Percentiles rank a stretch among this genome's conserved stretches.
Conservation (phyloP, 441 rosid species). For the Populus hybrid region DNA sequence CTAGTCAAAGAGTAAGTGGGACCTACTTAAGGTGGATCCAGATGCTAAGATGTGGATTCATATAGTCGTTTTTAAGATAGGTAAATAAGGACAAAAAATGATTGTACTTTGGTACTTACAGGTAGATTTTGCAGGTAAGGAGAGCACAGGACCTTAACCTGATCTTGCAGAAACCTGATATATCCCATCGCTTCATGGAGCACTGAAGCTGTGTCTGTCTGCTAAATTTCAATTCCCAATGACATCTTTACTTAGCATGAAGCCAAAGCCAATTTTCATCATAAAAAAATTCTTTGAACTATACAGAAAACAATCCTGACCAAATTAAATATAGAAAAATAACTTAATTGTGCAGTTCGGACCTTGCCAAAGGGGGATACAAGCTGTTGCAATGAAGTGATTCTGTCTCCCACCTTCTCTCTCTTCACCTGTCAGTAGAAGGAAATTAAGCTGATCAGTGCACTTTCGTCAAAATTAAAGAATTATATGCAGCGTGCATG, state of each 20-base stretch:
- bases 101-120: conserved; percentile 36
- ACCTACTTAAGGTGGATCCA: not conserved
- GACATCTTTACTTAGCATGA: not conserved
- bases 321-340: conserved; percentile 16
- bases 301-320: conserved; percentile 5
- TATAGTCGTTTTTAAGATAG: not conserved
- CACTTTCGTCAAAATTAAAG: not conserved
- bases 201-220: conserved; percentile 93
- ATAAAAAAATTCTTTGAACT: not conserved
- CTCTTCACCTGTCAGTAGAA: conserved; percentile 43
- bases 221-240: conserved; percentile 27
- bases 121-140: conserved; percentile 63
- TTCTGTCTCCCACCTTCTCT: conserved; percentile 77
- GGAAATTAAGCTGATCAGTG: not conserved
- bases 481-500: not conserved
- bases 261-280: not conserved
- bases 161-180: conserved; percentile 86
- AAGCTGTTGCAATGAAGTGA: conserved; percentile 74
- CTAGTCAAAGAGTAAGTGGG: not conserved
- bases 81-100: not conserved
- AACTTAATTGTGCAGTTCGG: not conserved
- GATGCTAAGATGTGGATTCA: conserved; percentile 2
- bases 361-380: conserved; percentile 98
- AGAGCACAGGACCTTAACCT: conserved; percentile 80
- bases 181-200: conserved; percentile 96